Evolutionary conservation across 2,329 filamentous ascomycete species (phyloP), one percentile per base, ranked within the genome.

Genomic region (Pseudogymnoascus sp.): DNA sequence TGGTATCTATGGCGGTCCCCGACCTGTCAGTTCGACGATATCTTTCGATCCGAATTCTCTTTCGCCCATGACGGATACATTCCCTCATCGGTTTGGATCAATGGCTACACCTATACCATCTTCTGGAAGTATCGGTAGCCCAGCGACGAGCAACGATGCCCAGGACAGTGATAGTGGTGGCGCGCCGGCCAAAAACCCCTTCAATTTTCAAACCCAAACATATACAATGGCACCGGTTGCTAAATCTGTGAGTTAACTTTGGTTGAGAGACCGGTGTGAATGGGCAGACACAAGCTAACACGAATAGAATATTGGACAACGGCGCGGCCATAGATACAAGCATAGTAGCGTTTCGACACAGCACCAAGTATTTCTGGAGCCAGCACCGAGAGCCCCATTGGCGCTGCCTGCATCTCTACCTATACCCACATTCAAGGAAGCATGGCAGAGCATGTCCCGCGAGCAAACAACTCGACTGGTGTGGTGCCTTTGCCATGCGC

Each of bases 311-410:
- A 86, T 97, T 68, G 93, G 93, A 68, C 91, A 96, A 76, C 87
- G 95, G 69, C 89, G 93, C 66, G 95, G 95, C 67, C 95, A 99
- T 79, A 92, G 95, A 75, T 99, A 99, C 82, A 96, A 97, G 75
- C 93, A 98, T 79, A 96, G 90, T 75, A 96, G 91, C 74, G 89
- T 99, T 64, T 96, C 91, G 19, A 79, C 85, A 6, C 85, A 88
- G 71, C 93, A 98, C 75, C 93, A 97, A 76, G 96, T 98, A 76
- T 96, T 98, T 76, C 90, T 96, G 70, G 92, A 97, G 75, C 95
- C 95, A 6, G 88, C 92, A 0, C 89, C 86, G 4, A 85, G 93
- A 62, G 89, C 93, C 0, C 93, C 95, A 3, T 85, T 96, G 23
- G 90, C 93, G 39, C 85, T 99, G 0, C 95, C 95, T 1, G 92